Conservation (phyloP, 2,329 filamentous ascomycete genomes). For the Penicillium occitanis region DNA sequence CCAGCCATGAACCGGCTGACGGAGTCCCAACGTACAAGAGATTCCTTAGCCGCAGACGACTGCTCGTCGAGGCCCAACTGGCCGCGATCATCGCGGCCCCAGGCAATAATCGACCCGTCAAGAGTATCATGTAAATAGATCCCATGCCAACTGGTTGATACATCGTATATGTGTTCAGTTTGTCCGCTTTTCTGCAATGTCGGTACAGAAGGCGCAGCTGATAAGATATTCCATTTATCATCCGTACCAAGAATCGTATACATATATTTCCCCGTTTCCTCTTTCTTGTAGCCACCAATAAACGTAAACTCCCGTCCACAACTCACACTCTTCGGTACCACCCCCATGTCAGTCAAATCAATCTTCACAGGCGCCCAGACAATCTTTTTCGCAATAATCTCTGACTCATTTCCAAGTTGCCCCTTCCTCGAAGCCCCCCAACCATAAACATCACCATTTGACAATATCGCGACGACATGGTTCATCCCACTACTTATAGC, state of each 20-base stretch:
- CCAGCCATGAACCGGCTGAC: slow-evolving; percentile 71
- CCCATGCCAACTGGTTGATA: slow-evolving; percentile 79
- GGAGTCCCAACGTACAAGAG: background rate
- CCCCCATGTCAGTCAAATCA: slow-evolving; percentile 36
- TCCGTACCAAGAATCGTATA: slow-evolving; percentile 67
- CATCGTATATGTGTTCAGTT: slow-evolving; percentile 29
- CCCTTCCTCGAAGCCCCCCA: slow-evolving; percentile 89
- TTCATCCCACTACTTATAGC: slow-evolving; percentile 72
- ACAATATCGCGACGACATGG: slow-evolving; percentile 72
- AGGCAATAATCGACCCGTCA: slow-evolving; percentile 64
- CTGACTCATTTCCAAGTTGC: slow-evolving; percentile 65
- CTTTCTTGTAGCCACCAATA: slow-evolving; percentile 51
- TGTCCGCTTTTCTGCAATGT: background rate
- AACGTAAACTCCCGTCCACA: slow-evolving; percentile 88
- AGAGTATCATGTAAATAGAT: slow-evolving; percentile 65
- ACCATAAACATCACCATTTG: slow-evolving; percentile 75
- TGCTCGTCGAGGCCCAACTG: slow-evolving; percentile 66
- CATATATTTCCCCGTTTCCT: slow-evolving; percentile 44
- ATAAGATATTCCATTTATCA: slow-evolving; percentile 68
- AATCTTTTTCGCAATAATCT: slow-evolving; percentile 41
- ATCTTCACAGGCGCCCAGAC: slow-evolving; percentile 64
- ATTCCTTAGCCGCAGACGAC: slow-evolving; percentile 40
- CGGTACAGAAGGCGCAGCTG: slow-evolving; percentile 51
- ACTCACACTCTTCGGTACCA: slow-evolving; percentile 60
- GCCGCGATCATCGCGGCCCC: slow-evolving; percentile 84